Evolutionary conservation across 345 rosid species (phyloP), one percentile per base, ranked within the genome.

Genomic region (Turritis glabra): DNA sequence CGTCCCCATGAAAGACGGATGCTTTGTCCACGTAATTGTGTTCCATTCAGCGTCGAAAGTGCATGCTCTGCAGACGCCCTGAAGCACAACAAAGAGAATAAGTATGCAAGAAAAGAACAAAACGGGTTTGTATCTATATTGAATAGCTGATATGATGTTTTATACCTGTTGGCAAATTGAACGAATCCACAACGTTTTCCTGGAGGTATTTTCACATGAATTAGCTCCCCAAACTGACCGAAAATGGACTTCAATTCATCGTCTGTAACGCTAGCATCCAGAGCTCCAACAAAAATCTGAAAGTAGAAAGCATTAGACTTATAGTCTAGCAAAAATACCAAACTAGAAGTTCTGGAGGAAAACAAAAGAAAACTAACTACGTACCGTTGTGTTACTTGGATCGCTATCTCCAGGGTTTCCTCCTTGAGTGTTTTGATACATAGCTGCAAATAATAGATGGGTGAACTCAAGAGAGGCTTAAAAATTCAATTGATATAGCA

Each of bases 141-240:
- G 0, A 59, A 62, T 33, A 40, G 17, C 12, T 44, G 25, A 32
- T 11, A 14, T 1, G 9, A 25, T 7, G 7, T 22, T 61, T 51
- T 58, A 37, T 81, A 90, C 99, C 97, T 86, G 82, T 81, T 84
- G 74, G 89, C 90, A 82, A 83, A 96, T 74, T 96, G 99, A 81
- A 92, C 99, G 56, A 92, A 96, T 47, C 99, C 97, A 83, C 99
- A 96, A 22, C 96, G 91, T 87, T 96, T 96, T 81, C 94, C 92
- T n/a, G 84, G 83, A 44, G 99, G 98, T 73, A 96, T 86, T 80
- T 96, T 96, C 77, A 96, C 98, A 79, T 90, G 98, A 77, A 88
- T 78, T 55, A 96, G 75, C 64, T 92, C 96, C 11, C 99, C 99
- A 79, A 81, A 88, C 80, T 88, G 92, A 77, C 96, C 77, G 74